These are phyloP conservation scores for Raddia distichophylla DNA, from an alignment of 176 grass and related monocot genomes.

Conservation along the genomic window DNA sequence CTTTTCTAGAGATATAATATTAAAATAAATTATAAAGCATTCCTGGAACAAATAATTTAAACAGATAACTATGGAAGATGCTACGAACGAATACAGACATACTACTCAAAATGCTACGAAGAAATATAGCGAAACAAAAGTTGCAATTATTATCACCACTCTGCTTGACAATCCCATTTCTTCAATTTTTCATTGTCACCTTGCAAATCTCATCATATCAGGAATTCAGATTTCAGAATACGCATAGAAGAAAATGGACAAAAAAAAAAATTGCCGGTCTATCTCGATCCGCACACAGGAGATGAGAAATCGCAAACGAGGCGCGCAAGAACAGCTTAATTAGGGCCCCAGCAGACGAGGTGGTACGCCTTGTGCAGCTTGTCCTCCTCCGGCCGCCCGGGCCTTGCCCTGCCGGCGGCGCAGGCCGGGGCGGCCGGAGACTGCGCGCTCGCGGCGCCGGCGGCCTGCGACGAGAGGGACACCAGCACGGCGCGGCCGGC, in stretches of 20 bases:
- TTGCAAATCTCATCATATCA: neutral
- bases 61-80: too few species aligned
- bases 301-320: neutral
- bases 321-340: conserved; percentile 11
- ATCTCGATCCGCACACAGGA: neutral
- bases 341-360: conserved; percentile 78
- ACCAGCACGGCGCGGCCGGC: conserved; percentile 42
- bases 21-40: too few species aligned
- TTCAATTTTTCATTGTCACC: conserved; percentile 12
- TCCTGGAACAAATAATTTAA: too few species aligned
- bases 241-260: conserved; percentile 1
- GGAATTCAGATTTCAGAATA: neutral
- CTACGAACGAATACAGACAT: too few species aligned
- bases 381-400: conserved; percentile 48
- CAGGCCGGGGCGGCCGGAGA: neutral
- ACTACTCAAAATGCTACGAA: too few species aligned
- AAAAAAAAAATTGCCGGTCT: neutral
- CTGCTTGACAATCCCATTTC: neutral
- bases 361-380: conserved; percentile 67
- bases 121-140: too few species aligned
- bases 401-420: neutral
- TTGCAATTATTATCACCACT: neutral
- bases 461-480: conserved; percentile 26
- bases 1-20: too few species aligned
- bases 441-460: neutral